Percentiles rank a stretch among this genome's conserved stretches.
These are phyloP conservation scores for Boletus pseudopeckii DNA, from an alignment of 768 basidiomycete genomes.

Conservation along the genomic window DNA sequence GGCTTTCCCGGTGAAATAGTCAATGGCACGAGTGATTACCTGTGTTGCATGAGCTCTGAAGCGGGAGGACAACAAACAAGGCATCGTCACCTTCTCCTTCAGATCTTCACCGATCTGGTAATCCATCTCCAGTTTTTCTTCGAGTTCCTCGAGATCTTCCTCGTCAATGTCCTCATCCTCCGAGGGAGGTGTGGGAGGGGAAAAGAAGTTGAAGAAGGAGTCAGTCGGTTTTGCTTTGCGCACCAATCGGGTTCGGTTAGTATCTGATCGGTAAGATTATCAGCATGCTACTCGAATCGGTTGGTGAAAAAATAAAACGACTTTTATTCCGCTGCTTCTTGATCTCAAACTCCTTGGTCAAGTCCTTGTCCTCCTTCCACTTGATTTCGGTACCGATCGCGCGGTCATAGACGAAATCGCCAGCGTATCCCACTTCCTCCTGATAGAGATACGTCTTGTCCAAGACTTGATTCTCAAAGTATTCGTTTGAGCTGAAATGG, in stretches of 20 bases:
- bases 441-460: slow-evolving; percentile 95
- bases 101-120: slow-evolving; percentile 98
- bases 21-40: slow-evolving; percentile 93
- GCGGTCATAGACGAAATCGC: slow-evolving; percentile 95
- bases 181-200: slow-evolving; percentile 69
- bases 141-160: slow-evolving; percentile 85
- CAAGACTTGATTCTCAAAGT: slow-evolving; percentile 78
- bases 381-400: slow-evolving; percentile 89
- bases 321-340: slow-evolving; percentile 99
- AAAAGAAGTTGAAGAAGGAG: slow-evolving; percentile 99
- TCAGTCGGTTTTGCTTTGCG: slow-evolving; percentile 87
- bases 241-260: slow-evolving; percentile 77
- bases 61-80: not conserved
- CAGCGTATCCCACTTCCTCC: slow-evolving; percentile 89
- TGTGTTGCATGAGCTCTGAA: slow-evolving; percentile 29
- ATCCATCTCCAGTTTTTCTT: slow-evolving; percentile 92
- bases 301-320: slow-evolving; percentile 28
- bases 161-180: slow-evolving; percentile 75
- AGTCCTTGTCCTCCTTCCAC: slow-evolving; percentile 98
- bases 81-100: slow-evolving; percentile 79
- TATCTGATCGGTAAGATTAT: slow-evolving; percentile 45
- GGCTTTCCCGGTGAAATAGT: slow-evolving; percentile 97
- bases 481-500: slow-evolving; percentile 78
- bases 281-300: not conserved
- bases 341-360: slow-evolving; percentile 96